Evolutionary conservation across 1,284 basidiomycete species (phyloP).

Genomic region (Pholiota adiposa): DNA sequence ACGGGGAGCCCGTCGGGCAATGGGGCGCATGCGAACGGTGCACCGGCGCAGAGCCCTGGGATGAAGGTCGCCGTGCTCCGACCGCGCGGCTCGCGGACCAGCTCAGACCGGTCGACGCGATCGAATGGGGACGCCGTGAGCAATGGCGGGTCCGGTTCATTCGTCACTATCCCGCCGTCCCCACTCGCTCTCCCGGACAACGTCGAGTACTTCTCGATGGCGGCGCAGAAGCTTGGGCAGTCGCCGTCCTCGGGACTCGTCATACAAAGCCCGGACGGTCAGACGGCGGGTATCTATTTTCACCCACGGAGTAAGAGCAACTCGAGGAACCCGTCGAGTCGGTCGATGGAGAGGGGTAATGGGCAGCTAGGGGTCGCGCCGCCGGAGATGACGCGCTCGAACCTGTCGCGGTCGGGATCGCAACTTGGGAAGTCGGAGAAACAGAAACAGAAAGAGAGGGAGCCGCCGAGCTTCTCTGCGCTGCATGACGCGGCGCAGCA

Average conservation of each 20-base stretch:
- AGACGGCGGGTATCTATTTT: conserved; percentile 94
- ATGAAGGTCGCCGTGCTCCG: conserved; percentile 38
- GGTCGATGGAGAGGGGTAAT: conserved; percentile 47
- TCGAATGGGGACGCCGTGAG: conserved; percentile 50
- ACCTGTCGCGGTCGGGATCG: conserved; percentile 20
- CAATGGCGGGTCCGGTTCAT: no score
- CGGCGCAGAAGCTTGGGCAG: conserved; percentile 67
- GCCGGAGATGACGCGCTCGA: conserved; percentile 30
- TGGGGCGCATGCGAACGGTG: neutral
- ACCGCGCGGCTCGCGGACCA: conserved; percentile 54
- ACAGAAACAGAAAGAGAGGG: neutral
- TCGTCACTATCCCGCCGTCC: conserved; percentile 56
- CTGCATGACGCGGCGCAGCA: neutral
- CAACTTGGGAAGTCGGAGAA: no score
- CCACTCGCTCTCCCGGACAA: conserved; percentile 78
- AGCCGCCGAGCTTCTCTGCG: neutral
- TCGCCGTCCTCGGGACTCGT: conserved; percentile 88
- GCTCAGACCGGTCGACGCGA: conserved; percentile 61
- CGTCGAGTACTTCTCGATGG: conserved; percentile 87
- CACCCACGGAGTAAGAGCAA: conserved; percentile 67
- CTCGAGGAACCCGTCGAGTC: conserved; percentile 35
- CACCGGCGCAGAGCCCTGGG: conserved; percentile 20
- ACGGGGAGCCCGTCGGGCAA: conserved; percentile 1
- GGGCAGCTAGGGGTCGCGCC: conserved; percentile 30
- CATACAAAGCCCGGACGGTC: conserved; percentile 91